phyloP scores from a whole-genome alignment of 768 basidiomycete genomes.

The Sutorius australiensis region DNA sequence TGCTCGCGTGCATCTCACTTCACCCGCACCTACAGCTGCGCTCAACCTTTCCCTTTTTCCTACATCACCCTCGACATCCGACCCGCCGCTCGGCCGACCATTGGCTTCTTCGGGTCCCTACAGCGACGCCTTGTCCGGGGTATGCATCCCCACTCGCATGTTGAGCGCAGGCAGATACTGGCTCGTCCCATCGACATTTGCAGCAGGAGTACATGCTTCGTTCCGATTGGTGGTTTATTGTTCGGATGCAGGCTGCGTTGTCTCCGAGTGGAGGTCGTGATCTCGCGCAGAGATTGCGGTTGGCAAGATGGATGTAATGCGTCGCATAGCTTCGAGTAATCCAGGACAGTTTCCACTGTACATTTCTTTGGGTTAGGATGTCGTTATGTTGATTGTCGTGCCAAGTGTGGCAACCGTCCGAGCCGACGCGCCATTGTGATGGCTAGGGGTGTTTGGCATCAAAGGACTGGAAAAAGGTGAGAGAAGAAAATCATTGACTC shows the following conservation, averaged over 20 bases:
- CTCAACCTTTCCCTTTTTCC: slow-evolving; percentile 62
- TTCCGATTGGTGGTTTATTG: slow-evolving; percentile 66
- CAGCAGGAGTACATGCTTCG: slow-evolving; percentile 48
- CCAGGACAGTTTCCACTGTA: not conserved
- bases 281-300: not conserved
- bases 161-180: slow-evolving; percentile 63
- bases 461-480: slow-evolving; percentile 26
- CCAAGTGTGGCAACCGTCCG: not conserved
- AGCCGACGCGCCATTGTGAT: not conserved
- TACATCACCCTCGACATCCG: slow-evolving; percentile 14
- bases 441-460: not conserved
- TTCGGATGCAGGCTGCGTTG: slow-evolving; percentile 31
- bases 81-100: slow-evolving; percentile 33
- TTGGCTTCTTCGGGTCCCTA: slow-evolving; percentile 78
- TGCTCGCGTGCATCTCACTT: slow-evolving; percentile 62
- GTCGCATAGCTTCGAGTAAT: not conserved
- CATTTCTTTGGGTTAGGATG: not conserved
- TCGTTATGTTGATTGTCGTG: not conserved
- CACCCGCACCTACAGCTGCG: slow-evolving; percentile 39
- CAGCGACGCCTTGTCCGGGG: slow-evolving; percentile 70
- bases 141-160: slow-evolving; percentile 50
- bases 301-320: not conserved
- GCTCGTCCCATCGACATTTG: slow-evolving; percentile 70
- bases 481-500: slow-evolving; percentile 72
- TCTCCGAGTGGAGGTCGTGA: slow-evolving; percentile 10